phyloP scores from a whole-genome alignment of 1,284 basidiomycete species.

The Chiua sp. region DNA sequence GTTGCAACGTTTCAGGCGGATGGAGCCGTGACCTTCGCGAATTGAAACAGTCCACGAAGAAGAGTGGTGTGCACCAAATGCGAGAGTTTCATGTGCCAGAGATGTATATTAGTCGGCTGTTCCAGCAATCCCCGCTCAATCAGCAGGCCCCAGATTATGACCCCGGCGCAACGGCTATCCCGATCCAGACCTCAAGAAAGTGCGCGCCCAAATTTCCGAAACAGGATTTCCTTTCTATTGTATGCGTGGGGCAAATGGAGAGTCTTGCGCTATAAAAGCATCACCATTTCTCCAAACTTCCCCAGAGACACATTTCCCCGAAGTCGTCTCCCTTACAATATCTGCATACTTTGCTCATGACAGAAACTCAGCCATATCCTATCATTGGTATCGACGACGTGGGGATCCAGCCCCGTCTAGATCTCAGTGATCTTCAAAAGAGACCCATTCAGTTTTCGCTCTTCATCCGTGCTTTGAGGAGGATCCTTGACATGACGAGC shows the following conservation, averaged over 20 bases:
- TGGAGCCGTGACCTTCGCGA: no score
- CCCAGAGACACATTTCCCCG: not conserved
- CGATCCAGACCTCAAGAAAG: not conserved
- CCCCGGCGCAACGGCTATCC: no score
- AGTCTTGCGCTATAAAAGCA: constrained; percentile 10
- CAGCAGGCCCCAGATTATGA: not conserved
- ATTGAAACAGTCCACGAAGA: no score
- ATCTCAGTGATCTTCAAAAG: constrained; percentile 17
- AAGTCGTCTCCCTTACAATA: not conserved
- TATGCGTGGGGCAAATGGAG: no score
- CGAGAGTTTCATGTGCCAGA: not conserved
- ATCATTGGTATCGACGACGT: constrained; percentile 1
- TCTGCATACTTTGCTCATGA: constrained; percentile 7
- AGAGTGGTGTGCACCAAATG: not conserved
- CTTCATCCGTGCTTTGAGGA: constrained; percentile 17
- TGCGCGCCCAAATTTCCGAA: not conserved
- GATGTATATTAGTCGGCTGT: not conserved
- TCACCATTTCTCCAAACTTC: not conserved
- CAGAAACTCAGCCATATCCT: constrained; percentile 7
- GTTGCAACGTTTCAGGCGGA: no score
- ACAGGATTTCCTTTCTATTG: no score
- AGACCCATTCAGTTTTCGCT: constrained; percentile 19
- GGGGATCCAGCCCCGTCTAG: constrained; percentile 18
- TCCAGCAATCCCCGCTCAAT: not conserved
- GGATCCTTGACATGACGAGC: constrained; percentile 10